A percentile compares a stretch with the other conserved stretches of the same genome.
Evolutionary conservation across 2,329 filamentous ascomycete species (phyloP).

Genomic region (Penicillium sclerotiorum): DNA sequence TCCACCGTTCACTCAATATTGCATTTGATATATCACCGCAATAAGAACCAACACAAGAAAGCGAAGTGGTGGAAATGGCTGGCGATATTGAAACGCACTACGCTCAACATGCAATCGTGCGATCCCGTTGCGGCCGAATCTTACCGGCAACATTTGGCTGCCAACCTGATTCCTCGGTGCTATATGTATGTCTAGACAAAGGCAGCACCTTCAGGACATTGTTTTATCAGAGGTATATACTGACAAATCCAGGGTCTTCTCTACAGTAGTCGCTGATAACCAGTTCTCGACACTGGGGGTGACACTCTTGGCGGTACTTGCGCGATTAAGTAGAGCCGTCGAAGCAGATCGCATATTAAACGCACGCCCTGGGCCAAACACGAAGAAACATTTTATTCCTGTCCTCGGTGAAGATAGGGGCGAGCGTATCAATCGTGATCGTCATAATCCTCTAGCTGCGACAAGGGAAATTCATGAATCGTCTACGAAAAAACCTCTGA

Average conservation of each 20-base stretch:
- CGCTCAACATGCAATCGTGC: slow-evolving; percentile 57
- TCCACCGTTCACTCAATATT: slow-evolving; percentile 51
- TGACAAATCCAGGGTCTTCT: slow-evolving; percentile 54
- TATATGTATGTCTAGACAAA: slow-evolving; percentile 39
- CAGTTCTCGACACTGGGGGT: slow-evolving; percentile 74
- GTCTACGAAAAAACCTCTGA: slow-evolving; percentile 11
- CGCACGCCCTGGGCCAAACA: neutral
- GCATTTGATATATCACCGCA: slow-evolving; percentile 75
- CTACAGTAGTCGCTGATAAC: slow-evolving; percentile 69
- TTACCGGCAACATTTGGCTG: slow-evolving; percentile 35
- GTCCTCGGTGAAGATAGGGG: slow-evolving; percentile 27
- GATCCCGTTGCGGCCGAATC: slow-evolving; percentile 17
- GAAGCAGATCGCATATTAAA: slow-evolving; percentile 38
- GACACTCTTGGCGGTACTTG: slow-evolving; percentile 66
- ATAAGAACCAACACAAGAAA: slow-evolving; percentile 85
- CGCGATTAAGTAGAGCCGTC: slow-evolving; percentile 55
- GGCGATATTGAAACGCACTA: slow-evolving; percentile 68
- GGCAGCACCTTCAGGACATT: neutral
- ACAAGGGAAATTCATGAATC: slow-evolving; percentile 1
- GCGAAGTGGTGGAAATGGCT: slow-evolving; percentile 81
- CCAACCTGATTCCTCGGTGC: slow-evolving; percentile 43
- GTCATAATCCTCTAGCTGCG: neutral
- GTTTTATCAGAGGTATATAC: too few relatives aligned
- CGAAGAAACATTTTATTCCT: slow-evolving; percentile 1
- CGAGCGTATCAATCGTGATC: slow-evolving; percentile 26